Evolutionary conservation across 2,329 filamentous ascomycete genomes (phyloP), one percentile per base, ranked within the genome.

Genomic region (Cercospora zeae-maydis): DNA sequence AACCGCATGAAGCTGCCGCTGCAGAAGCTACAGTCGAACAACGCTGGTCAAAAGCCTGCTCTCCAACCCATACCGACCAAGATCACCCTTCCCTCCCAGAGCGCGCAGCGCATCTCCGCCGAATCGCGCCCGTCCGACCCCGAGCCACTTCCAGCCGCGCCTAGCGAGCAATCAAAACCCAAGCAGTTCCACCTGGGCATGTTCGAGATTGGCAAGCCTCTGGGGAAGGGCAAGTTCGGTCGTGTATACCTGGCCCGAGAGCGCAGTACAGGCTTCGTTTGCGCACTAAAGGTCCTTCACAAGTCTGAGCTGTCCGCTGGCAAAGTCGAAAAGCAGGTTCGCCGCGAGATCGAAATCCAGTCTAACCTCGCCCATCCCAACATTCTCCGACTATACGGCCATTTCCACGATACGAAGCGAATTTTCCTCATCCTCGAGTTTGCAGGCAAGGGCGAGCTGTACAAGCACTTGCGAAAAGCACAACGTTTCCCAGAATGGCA

Each of bases 391-490:
- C 82, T 96, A 34, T 95, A 90, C 77, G 91, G 91, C 3, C 91
- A 95, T 78, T 96, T 96, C 80, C 91, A 96, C 78, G 91, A 96
- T 78, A 89, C 85, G 76, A 93, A 93, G 80, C 86, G 91, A 56
- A 89, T 96, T 68, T 95, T 96, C 77, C 79, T 96, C 64, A 93
- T 96, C 69, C 83, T 96, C 63, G 91, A 96, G 76, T 96, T 92
- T 72, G 91, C 91, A 16, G 90, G 88, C 65, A 89, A 91, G 77
- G 91, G 91, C 65, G 91, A 96, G 78, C 81, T 96, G 66, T 96
- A 95, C 81, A 96, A 95, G 82, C 90, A 93, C 75, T 82, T 95
- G 65, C 85, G 90, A 60, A 87, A 87, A 72, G 91, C 92, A 75
- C 86, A 85, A 77, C 85, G 88, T 51, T 96, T 96, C 76, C 88